phyloP scores from a whole-genome alignment of 495 filamentous ascomycete genomes.

The Penicillium dipodomyicola region DNA sequence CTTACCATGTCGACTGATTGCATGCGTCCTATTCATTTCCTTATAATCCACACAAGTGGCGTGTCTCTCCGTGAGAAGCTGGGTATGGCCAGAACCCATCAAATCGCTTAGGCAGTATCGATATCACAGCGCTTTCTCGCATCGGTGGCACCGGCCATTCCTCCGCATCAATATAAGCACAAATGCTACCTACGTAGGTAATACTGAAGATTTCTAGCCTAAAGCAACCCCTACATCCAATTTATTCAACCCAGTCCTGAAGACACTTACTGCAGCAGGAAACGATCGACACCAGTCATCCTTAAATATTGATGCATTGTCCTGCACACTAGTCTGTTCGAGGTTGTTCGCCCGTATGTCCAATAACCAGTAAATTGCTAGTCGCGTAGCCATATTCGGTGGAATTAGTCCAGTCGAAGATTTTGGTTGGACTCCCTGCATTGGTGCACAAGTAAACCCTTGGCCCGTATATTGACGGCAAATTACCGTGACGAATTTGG shows the following conservation, averaged over 20 bases:
- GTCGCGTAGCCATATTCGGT: background rate
- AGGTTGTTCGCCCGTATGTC: background rate
- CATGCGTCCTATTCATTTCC: background rate
- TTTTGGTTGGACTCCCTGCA: background rate
- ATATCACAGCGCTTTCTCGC: too few relatives aligned
- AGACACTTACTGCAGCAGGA: background rate
- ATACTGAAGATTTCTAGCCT: background rate
- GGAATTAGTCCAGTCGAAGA: background rate
- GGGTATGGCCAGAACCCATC: background rate
- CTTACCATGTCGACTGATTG: too few relatives aligned
- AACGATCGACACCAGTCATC: background rate
- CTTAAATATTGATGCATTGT: background rate
- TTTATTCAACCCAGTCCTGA: background rate
- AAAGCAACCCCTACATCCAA: background rate
- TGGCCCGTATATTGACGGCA: conserved; percentile 1
- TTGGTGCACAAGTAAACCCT: background rate
- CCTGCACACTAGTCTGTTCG: background rate
- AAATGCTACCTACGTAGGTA: background rate
- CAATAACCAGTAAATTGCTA: background rate
- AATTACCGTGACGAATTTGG: conserved; percentile 9
- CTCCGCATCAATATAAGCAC: background rate
- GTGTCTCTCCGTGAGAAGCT: background rate
- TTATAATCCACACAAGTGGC: background rate
- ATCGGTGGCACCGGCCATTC: background rate
- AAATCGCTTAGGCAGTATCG: background rate